Percentiles rank a stretch among this genome's conserved stretches.
Evolutionary conservation across 192 early-diverging fungal species (phyloP).

Genomic region (Gonapodya sp.): DNA sequence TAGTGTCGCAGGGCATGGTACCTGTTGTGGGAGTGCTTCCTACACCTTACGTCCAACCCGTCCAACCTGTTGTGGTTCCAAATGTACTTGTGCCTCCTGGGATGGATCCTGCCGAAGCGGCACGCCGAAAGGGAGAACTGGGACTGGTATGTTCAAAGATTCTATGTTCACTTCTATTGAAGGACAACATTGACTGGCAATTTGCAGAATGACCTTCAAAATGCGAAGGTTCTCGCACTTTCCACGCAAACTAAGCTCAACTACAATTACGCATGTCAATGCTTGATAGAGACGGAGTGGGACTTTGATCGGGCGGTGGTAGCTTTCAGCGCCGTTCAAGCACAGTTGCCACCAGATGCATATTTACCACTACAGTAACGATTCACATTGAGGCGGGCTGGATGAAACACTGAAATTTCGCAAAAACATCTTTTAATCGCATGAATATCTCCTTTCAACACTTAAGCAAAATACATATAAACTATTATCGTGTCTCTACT

Average conservation of each 20-base stretch:
- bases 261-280: not conserved
- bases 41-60: not conserved
- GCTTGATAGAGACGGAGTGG: not conserved
- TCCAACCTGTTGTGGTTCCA: not conserved
- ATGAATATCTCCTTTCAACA: not conserved
- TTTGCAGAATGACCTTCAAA: not conserved
- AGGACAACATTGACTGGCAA: not conserved
- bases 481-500: not conserved
- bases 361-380: not conserved
- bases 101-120: not conserved
- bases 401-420: not conserved
- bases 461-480: not conserved
- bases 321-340: not conserved
- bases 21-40: not conserved
- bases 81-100: not conserved
- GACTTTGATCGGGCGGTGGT: not conserved
- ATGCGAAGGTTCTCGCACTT: not conserved
- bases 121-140: not conserved
- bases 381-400: too few relatives aligned
- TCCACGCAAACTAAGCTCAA: not conserved
- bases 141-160: not conserved
- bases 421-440: not conserved
- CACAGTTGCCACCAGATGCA: not conserved
- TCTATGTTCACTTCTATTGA: not conserved
- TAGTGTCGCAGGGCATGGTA: not conserved